Percentiles rank a stretch among this genome's conserved stretches.
phyloP scores from a whole-genome alignment of 352 stramenopile species.

The Pythium coloratum region DNA sequence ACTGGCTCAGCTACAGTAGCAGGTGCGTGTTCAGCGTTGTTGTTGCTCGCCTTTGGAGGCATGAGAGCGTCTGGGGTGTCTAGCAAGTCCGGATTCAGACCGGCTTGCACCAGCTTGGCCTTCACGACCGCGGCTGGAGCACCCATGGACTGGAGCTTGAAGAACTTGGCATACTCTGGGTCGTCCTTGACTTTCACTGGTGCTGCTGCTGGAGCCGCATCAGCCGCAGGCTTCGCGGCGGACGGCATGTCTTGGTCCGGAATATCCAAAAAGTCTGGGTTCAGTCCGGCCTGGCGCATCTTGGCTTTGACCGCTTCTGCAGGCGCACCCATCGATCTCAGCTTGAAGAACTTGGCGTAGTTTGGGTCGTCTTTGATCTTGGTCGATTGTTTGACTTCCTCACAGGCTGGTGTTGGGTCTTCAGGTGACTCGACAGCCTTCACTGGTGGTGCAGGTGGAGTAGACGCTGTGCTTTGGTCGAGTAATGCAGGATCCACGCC shows the following conservation, averaged over 20 bases:
- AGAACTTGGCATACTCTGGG: constrained; percentile 46
- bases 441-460: constrained; percentile 38
- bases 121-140: constrained; percentile 57
- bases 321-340: constrained; percentile 55
- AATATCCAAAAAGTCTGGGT: constrained; percentile 62
- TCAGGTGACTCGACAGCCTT: constrained; percentile 46
- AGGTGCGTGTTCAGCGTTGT: constrained; percentile 19
- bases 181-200: constrained; percentile 17
- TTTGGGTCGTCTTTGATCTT: constrained; percentile 24
- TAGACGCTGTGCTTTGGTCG: constrained; percentile 40
- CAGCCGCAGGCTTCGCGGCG: background rate
- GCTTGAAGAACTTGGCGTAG: constrained; percentile 58
- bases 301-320: constrained; percentile 54
- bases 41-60: constrained; percentile 16
- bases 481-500: constrained; percentile 59
- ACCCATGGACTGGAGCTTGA: constrained; percentile 66
- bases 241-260: constrained; percentile 32
- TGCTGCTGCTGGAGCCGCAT: background rate
- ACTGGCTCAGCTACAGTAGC: constrained; percentile 10
- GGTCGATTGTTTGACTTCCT: constrained; percentile 21
- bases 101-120: constrained; percentile 67
- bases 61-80: constrained; percentile 62
- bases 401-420: background rate
- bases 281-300: constrained; percentile 54
- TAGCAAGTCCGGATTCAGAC: constrained; percentile 53